These are phyloP conservation scores for Ceratocystis variospora DNA, from an alignment of 2,329 filamentous ascomycete genomes.

Conservation along the genomic window DNA sequence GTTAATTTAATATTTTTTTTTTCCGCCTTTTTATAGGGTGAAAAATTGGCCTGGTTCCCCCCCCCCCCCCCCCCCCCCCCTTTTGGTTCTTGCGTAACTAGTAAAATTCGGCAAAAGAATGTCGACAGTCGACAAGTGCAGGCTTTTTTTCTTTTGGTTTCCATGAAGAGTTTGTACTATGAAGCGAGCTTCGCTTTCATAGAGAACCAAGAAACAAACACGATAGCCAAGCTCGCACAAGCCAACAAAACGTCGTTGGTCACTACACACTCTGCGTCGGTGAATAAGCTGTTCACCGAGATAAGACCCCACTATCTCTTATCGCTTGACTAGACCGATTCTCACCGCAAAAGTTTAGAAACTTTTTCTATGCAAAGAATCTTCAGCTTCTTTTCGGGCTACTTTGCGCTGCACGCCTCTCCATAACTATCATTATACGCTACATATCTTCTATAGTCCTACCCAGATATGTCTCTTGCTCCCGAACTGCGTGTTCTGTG, in stretches of 20 bases:
- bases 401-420: neutral
- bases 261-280: neutral
- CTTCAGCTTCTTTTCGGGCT: neutral
- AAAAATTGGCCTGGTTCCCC: too few species aligned
- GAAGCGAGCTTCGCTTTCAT: too few species aligned
- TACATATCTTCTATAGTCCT: too few species aligned
- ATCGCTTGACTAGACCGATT: neutral
- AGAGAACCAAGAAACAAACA: too few species aligned
- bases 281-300: neutral
- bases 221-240: neutral
- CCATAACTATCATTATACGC: neutral
- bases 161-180: too few species aligned
- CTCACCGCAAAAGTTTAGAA: constrained; percentile 10
- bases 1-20: too few species aligned
- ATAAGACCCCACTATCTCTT: neutral
- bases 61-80: neutral
- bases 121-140: too few species aligned
- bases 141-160: too few species aligned
- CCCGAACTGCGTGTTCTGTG: constrained; percentile 52
- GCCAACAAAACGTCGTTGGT: neutral
- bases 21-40: too few species aligned
- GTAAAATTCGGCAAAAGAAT: too few species aligned
- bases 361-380: neutral
- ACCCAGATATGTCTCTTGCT: constrained; percentile 29
- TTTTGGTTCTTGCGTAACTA: neutral